phyloP scores from a whole-genome alignment of 1,284 basidiomycete species.

The Golubevia sp. region DNA sequence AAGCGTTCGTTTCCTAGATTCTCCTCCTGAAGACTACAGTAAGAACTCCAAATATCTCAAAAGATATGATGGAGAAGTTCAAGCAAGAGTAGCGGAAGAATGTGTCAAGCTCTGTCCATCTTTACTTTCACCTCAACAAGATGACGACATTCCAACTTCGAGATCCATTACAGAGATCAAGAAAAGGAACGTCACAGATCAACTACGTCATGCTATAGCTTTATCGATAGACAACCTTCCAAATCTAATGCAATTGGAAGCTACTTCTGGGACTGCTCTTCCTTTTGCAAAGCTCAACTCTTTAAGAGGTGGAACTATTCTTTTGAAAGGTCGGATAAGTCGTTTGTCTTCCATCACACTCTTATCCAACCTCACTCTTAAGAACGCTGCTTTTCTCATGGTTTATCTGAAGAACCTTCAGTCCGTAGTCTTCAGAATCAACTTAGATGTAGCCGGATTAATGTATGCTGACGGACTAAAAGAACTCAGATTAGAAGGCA shows the following conservation, averaged over 20 bases:
- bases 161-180: not conserved
- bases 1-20: not conserved
- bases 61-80: not conserved
- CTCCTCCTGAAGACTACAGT: not conserved
- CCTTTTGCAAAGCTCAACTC: not conserved
- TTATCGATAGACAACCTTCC: not conserved
- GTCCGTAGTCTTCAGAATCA: not conserved
- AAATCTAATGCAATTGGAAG: not conserved
- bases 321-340: not conserved
- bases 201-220: not conserved
- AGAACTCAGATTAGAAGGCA: not conserved
- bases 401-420: not conserved
- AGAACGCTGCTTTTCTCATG: not conserved
- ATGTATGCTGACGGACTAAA: not conserved
- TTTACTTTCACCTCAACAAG: not conserved
- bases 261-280: not conserved
- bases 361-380: not conserved
- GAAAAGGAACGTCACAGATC: not conserved
- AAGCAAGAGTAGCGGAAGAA: not conserved
- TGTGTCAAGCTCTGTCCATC: not conserved
- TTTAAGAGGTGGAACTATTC: not conserved
- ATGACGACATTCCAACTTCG: not conserved
- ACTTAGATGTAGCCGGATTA: not conserved
- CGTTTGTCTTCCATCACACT: not conserved
- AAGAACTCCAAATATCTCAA: not conserved